A percentile compares a stretch with the other conserved stretches of the same genome.
These are phyloP conservation scores for Russula lepida DNA, from an alignment of 768 basidiomycete species.

Conservation along the genomic window DNA sequence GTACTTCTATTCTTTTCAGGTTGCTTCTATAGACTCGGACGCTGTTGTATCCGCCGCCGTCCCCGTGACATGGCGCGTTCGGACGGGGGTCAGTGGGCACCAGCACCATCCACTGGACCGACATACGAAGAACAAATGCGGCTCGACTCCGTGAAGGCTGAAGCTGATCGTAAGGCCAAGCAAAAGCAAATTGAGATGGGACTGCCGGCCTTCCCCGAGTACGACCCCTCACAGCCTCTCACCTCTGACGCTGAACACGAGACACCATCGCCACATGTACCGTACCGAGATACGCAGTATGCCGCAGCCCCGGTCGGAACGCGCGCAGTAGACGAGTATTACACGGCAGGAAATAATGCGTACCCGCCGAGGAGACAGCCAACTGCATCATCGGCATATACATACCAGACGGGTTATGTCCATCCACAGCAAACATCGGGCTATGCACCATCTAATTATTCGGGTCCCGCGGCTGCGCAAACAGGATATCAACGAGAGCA, in stretches of 20 bases:
- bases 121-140: conserved; percentile 60
- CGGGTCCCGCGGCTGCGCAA: conserved; percentile 25
- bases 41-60: conserved; percentile 70
- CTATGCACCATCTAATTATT: conserved; percentile 34
- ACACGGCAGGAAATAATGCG: conserved; percentile 34
- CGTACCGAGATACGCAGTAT: conserved; percentile 44
- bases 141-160: conserved; percentile 79
- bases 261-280: conserved; percentile 6
- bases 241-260: conserved; percentile 50
- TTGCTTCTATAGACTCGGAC: conserved; percentile 77
- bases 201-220: conserved; percentile 67
- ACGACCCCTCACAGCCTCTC: conserved; percentile 52
- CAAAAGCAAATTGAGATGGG: conserved; percentile 55
- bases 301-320: conserved; percentile 54
- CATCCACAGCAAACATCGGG: conserved; percentile 35
- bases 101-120: conserved; percentile 23
- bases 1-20: conserved; percentile 83
- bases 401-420: conserved; percentile 32
- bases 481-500: conserved; percentile 27
- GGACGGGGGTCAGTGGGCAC: conserved; percentile 13
- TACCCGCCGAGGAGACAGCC: conserved; percentile 34
- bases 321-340: conserved; percentile 71
- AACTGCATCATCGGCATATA: conserved; percentile 14
- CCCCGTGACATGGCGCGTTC: conserved; percentile 32
- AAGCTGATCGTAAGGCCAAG: conserved; percentile 71